Evolutionary conservation across 768 basidiomycete genomes (phyloP).

Genomic region (Suillus tomentosus): DNA sequence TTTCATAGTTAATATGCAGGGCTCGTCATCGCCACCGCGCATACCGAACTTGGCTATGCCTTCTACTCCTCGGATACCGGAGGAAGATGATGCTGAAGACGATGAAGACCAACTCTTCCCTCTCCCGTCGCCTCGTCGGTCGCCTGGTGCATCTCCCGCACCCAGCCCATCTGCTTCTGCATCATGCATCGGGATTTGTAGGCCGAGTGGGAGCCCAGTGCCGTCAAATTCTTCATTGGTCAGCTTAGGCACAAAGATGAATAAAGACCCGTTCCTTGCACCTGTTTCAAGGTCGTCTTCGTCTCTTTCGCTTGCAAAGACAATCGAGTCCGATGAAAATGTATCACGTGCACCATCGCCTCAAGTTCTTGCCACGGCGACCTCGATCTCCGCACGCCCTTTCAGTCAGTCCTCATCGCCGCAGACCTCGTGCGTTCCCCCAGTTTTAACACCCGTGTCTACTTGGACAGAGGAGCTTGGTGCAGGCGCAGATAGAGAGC

Average conservation of each 20-base stretch:
- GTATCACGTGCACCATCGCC: conserved; percentile 25
- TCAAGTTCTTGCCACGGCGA: conserved; percentile 21
- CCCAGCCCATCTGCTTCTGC: conserved; percentile 36
- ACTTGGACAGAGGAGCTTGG: not conserved
- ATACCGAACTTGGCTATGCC: conserved; percentile 6
- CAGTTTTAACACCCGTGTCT: not conserved
- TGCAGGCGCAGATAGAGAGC: not conserved
- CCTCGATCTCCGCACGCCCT: conserved; percentile 28
- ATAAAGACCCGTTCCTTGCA: conserved; percentile 19
- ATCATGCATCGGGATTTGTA: conserved; percentile 24
- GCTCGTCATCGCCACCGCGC: conserved; percentile 19
- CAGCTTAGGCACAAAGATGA: conserved; percentile 5
- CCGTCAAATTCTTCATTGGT: conserved; percentile 23
- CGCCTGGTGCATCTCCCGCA: conserved; percentile 45
- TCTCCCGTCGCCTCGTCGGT: conserved; percentile 58
- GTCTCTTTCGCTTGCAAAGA: conserved; percentile 26
- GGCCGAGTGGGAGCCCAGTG: conserved; percentile 14
- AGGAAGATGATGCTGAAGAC: conserved; percentile 48
- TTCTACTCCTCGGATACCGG: conserved; percentile 31
- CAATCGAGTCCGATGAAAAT: conserved; percentile 19
- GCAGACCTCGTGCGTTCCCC: conserved; percentile 14
- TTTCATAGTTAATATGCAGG: not conserved
- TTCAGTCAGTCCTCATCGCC: conserved; percentile 14
- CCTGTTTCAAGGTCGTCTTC: conserved; percentile 28
- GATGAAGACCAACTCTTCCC: conserved; percentile 60